Conservation (phyloP, 2,329 filamentous ascomycete genomes). For the Pseudogymnoascus sp. region DNA sequence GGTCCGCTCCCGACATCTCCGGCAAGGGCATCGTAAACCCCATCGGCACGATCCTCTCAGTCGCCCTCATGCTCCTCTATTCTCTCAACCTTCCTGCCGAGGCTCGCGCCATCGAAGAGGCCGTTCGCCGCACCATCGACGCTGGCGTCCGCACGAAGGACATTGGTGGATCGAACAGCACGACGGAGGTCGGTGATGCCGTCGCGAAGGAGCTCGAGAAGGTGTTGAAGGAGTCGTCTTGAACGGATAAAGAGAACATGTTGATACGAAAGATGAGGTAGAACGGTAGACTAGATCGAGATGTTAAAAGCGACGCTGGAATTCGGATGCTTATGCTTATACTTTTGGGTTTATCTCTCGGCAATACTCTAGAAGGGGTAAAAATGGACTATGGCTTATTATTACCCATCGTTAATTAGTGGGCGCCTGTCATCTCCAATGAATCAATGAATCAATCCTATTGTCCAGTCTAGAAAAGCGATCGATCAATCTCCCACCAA, state of each 20-base stretch:
- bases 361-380: background rate
- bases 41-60: slow-evolving; percentile 80
- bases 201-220: slow-evolving; percentile 65
- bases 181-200: slow-evolving; percentile 73
- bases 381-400: background rate
- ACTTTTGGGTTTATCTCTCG: background rate
- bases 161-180: slow-evolving; percentile 69
- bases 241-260: background rate
- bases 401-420: background rate
- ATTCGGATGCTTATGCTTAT: background rate
- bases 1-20: slow-evolving; percentile 87
- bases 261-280: slow-evolving; percentile 9
- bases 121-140: slow-evolving; percentile 73
- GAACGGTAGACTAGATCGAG: slow-evolving; percentile 3
- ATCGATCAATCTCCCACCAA: background rate
- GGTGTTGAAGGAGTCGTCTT: slow-evolving; percentile 39
- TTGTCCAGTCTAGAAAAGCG: background rate
- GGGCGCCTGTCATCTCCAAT: slow-evolving; percentile 1
- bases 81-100: slow-evolving; percentile 73
- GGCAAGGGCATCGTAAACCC: slow-evolving; percentile 89
- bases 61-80: slow-evolving; percentile 95
- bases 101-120: slow-evolving; percentile 70
- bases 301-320: slow-evolving; percentile 3
- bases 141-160: slow-evolving; percentile 71
- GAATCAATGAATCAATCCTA: background rate